phyloP scores from a whole-genome alignment of 768 basidiomycete species.

The Tricholoma sp. region DNA sequence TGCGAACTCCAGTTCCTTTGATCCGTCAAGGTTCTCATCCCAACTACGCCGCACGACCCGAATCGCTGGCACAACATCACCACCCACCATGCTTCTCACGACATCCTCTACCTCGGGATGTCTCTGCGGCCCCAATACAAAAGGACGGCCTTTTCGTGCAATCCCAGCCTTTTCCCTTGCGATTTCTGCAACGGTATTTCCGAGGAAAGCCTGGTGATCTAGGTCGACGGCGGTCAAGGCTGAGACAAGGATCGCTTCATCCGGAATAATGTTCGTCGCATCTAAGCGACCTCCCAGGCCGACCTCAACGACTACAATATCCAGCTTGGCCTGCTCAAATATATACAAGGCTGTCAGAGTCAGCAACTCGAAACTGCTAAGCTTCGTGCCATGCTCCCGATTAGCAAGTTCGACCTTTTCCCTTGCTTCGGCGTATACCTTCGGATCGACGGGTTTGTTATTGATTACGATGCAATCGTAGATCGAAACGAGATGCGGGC shows the following conservation, averaged over 20 bases:
- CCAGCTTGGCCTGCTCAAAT: conserved; percentile 67
- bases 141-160: conserved; percentile 52
- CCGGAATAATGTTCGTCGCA: conserved; percentile 87
- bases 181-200: conserved; percentile 67
- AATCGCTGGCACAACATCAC: conserved; percentile 33
- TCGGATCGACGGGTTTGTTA: conserved; percentile 42
- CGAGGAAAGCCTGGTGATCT: conserved; percentile 91
- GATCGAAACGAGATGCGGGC: conserved; percentile 80
- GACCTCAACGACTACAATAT: conserved; percentile 85
- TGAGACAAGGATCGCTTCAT: conserved; percentile 65
- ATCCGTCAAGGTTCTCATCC: conserved; percentile 32
- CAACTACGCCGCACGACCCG: conserved; percentile 31
- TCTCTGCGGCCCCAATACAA: conserved; percentile 64
- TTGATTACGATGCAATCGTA: conserved; percentile 75
- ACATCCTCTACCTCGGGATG: conserved; percentile 42
- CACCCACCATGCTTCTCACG: conserved; percentile 41
- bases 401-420: conserved; percentile 45
- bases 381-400: conserved; percentile 34
- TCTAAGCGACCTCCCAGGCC: conserved; percentile 93
- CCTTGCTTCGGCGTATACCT: conserved; percentile 43
- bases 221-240: conserved; percentile 84
- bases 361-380: conserved; percentile 80
- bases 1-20: conserved; percentile 23
- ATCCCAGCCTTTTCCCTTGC: conserved; percentile 83
- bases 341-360: conserved; percentile 74